Evolutionary conservation across 2,329 filamentous ascomycete genomes (phyloP).

Genomic region (Hymenotorrendiella dingleyae): DNA sequence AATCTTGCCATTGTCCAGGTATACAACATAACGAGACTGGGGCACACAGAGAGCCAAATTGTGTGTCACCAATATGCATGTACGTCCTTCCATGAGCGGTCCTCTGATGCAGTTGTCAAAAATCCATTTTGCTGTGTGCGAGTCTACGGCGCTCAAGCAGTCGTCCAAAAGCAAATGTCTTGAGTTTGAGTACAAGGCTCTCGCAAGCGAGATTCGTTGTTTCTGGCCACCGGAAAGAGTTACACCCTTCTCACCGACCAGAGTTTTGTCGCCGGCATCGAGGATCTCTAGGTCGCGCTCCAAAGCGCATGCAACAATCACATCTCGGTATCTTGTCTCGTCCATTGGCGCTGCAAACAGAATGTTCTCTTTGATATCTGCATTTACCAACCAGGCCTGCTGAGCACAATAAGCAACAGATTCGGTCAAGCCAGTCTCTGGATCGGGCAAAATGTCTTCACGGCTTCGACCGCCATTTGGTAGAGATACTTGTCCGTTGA

Average conservation of each 20-base stretch:
- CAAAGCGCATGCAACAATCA: constrained; percentile 84
- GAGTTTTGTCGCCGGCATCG: constrained; percentile 83
- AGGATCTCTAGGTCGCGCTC: constrained; percentile 89
- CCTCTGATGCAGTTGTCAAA: constrained; percentile 90
- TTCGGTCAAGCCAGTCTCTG: constrained; percentile 80
- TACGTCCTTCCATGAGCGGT: constrained; percentile 79
- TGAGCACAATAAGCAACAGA: constrained; percentile 95
- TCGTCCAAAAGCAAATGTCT: constrained; percentile 89
- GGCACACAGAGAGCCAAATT: constrained; percentile 87
- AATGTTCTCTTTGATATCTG: constrained; percentile 93
- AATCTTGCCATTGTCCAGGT: constrained; percentile 82
- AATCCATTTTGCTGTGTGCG: constrained; percentile 96
- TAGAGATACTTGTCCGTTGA: constrained; percentile 75
- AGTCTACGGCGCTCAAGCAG: constrained; percentile 92
- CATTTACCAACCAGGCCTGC: constrained; percentile 94
- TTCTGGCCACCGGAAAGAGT: constrained; percentile 96
- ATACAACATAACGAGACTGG: constrained; percentile 71
- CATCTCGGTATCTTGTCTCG: constrained; percentile 75
- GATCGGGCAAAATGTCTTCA: constrained; percentile 75
- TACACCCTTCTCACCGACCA: constrained; percentile 96
- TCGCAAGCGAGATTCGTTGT: constrained; percentile 92
- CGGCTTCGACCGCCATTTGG: constrained; percentile 74
- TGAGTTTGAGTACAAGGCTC: constrained; percentile 93
- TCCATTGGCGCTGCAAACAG: constrained; percentile 79
- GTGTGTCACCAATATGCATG: constrained; percentile 93